A percentile compares a stretch with the other conserved stretches of the same genome.
Conservation (phyloP, 345 rosid species). For the Dipteronia sinensis region DNA sequence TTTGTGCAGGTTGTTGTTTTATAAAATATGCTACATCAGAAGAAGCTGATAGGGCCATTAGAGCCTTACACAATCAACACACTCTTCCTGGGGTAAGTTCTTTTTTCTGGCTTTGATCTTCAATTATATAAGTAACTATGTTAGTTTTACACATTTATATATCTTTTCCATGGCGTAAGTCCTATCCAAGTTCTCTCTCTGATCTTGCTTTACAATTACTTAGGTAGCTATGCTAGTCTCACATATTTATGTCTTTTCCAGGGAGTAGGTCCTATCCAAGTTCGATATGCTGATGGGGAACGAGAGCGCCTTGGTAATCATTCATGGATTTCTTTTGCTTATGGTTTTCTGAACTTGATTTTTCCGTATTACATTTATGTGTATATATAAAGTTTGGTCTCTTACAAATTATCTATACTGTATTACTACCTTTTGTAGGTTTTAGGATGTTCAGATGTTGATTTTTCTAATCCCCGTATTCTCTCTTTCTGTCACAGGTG, state of each 20-base stretch:
- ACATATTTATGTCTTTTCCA: conserved; percentile 39
- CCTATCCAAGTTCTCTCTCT: conserved; percentile 74
- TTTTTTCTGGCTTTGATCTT: conserved; percentile 10
- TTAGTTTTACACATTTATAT: conserved; percentile 20
- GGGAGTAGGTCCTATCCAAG: conserved; percentile 97
- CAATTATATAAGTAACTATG: neutral
- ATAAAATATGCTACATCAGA: conserved; percentile 88
- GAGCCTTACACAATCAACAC: conserved; percentile 90
- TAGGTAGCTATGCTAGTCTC: conserved; percentile 12
- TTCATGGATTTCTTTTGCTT: conserved; percentile 6
- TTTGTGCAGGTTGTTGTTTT: conserved; percentile 96
- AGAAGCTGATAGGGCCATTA: conserved; percentile 96
- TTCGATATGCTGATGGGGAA: conserved; percentile 98
- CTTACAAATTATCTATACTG: neutral
- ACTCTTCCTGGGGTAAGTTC: conserved; percentile 90
- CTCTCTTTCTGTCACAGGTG: conserved; percentile 52
- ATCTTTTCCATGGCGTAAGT: conserved; percentile 70
- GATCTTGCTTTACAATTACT: conserved; percentile 10
- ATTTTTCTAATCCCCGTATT: conserved; percentile 23
- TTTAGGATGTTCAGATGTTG: neutral
- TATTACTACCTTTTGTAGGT: neutral
- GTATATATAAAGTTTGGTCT: neutral
- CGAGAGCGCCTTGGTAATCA: conserved; percentile 91
- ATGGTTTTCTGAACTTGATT: conserved; percentile 18
- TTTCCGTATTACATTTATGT: neutral